Evolutionary conservation across 176 grass and related monocot species (phyloP).

Genomic region (Rhynchospora pubera): DNA sequence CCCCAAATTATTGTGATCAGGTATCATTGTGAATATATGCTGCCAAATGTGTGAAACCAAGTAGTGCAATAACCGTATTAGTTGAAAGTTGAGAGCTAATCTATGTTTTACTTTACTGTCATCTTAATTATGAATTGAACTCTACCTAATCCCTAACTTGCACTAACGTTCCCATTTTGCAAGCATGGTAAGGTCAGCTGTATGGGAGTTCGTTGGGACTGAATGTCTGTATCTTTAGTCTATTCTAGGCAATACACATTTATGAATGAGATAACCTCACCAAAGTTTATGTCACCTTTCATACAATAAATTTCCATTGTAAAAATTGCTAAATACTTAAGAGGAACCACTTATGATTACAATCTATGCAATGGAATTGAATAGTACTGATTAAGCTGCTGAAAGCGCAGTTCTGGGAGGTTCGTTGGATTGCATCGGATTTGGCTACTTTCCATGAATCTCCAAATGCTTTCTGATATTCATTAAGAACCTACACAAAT

Average conservation of each 20-base stretch:
- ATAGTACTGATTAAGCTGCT: background rate
- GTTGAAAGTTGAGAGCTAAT: background rate
- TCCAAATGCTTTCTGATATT: no score
- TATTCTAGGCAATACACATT: background rate
- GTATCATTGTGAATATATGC: conserved; percentile 18
- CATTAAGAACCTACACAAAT: no score
- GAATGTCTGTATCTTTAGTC: background rate
- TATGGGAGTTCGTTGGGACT: background rate
- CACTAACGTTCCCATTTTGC: background rate
- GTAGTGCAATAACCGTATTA: background rate
- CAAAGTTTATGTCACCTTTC: background rate
- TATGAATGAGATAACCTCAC: background rate
- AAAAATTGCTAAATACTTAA: background rate
- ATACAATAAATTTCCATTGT: background rate
- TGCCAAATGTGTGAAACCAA: background rate
- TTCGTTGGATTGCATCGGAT: no score
- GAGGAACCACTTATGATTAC: background rate
- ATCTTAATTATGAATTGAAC: background rate
- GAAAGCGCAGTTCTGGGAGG: background rate
- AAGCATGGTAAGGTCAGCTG: background rate
- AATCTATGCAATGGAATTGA: background rate
- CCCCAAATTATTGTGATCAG: conserved; percentile 90
- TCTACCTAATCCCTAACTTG: background rate
- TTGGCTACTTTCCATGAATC: no score
- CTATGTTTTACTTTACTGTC: background rate